phyloP scores from a whole-genome alignment of 495 filamentous ascomycete species.

The Entonaema liquescens region DNA sequence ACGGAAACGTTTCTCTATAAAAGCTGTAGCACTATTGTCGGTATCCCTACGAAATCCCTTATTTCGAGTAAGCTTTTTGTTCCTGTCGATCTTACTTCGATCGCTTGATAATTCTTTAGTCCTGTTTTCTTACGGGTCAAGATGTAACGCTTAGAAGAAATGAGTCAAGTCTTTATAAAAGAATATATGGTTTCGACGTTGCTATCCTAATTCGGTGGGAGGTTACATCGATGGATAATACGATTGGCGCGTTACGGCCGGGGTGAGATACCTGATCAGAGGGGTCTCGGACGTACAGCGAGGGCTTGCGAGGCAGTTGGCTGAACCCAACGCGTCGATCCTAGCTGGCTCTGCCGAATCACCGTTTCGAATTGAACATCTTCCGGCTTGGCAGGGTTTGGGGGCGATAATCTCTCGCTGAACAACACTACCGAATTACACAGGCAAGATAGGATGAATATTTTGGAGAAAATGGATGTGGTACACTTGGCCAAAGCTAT shows the following conservation, averaged over 20 bases:
- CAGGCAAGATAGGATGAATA: constrained; percentile 5
- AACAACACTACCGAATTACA: constrained; percentile 3
- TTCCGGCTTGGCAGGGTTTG: constrained; percentile 45
- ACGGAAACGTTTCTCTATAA: neutral
- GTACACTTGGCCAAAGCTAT: constrained; percentile 19
- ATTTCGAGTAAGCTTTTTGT: constrained; percentile 24
- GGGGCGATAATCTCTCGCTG: constrained; percentile 23
- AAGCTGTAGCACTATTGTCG: neutral
- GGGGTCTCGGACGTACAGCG: constrained; percentile 23
- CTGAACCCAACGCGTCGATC: constrained; percentile 35
- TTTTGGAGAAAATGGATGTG: constrained; percentile 13
- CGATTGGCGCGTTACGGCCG: constrained; percentile 16
- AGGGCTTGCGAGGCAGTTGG: constrained; percentile 20
- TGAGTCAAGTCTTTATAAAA: neutral
- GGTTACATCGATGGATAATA: neutral
- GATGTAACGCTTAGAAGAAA: neutral
- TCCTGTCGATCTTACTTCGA: constrained; percentile 26
- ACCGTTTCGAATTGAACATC: constrained; percentile 28
- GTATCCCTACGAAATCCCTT: neutral
- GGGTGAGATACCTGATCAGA: constrained; percentile 2
- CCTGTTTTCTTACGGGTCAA: neutral
- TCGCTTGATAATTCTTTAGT: neutral
- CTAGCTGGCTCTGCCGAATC: constrained; percentile 31
- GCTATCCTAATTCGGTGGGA: neutral
- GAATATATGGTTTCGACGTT: neutral